Percentiles rank a stretch among this genome's conserved stretches.
These are phyloP conservation scores for Flueggea neowawraea DNA, from an alignment of 441 rosid species.

Conservation along the genomic window DNA sequence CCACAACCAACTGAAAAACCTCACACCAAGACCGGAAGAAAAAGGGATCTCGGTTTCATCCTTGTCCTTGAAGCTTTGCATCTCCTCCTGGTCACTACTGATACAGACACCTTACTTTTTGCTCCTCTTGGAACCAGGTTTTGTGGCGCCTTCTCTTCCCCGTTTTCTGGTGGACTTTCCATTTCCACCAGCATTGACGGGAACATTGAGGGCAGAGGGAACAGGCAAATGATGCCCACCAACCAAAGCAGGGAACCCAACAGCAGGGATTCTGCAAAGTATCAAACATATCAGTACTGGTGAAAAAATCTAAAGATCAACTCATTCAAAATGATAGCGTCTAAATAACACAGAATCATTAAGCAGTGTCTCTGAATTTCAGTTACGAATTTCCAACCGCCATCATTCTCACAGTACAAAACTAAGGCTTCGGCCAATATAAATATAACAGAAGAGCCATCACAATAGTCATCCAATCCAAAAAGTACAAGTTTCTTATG, in stretches of 20 bases:
- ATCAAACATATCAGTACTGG: slow-evolving; percentile 3
- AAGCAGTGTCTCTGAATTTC: too few species aligned
- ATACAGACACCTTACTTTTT: slow-evolving; percentile 27
- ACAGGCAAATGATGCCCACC: slow-evolving; percentile 69
- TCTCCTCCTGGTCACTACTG: slow-evolving; percentile 26
- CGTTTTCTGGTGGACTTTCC: slow-evolving; percentile 30
- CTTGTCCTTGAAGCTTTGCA: slow-evolving; percentile 58
- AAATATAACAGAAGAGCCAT: too few species aligned
- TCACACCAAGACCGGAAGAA: slow-evolving; percentile 5
- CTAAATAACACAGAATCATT: too few species aligned
- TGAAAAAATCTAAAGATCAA: background rate
- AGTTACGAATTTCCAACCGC: too few species aligned
- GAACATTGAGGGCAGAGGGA: slow-evolving; percentile 29
- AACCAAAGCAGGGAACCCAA: slow-evolving; percentile 95
- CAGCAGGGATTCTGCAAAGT: slow-evolving; percentile 77
- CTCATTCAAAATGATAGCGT: too few species aligned
- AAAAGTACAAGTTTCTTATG: too few species aligned
- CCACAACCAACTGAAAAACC: too few species aligned
- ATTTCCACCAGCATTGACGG: slow-evolving; percentile 20
- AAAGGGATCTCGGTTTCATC: slow-evolving; percentile 28
- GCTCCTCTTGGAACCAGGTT: slow-evolving; percentile 38
- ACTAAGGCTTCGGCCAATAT: too few species aligned
- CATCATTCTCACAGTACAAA: too few species aligned
- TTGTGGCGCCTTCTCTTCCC: slow-evolving; percentile 31
- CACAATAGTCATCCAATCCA: too few species aligned